A percentile compares a stretch with the other conserved stretches of the same genome.
phyloP scores from a whole-genome alignment of 176 grass and related monocot genomes.

The Luzula sylvatica region DNA sequence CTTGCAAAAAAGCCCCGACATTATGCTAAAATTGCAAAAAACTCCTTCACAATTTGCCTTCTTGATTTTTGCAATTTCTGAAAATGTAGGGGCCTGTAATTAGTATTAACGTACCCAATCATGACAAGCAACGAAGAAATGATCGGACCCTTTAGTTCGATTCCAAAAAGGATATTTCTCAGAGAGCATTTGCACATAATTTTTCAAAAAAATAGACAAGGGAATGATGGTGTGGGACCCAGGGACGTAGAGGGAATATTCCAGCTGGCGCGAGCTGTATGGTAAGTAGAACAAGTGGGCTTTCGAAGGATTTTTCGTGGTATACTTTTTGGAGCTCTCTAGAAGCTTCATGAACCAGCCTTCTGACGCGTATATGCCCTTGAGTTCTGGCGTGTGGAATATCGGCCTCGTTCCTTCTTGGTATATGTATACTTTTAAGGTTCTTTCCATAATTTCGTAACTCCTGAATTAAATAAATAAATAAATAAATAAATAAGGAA shows the following conservation, averaged over 20 bases:
- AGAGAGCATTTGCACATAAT: conserved; percentile 66
- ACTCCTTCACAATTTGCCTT: too few species aligned
- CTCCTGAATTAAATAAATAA: too few species aligned
- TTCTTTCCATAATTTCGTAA: conserved; percentile 77
- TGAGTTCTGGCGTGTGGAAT: conserved; percentile 66
- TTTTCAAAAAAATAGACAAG: conserved; percentile 59
- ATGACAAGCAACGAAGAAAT: conserved; percentile 92
- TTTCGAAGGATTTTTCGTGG: conserved; percentile 48
- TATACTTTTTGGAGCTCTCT: conserved; percentile 55
- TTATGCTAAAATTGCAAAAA: too few species aligned
- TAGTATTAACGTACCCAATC: conserved; percentile 62
- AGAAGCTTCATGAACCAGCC: conserved; percentile 97
- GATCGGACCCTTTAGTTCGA: conserved; percentile 71
- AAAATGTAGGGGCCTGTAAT: not conserved
- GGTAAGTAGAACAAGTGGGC: conserved; percentile 80
- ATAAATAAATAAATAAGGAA: not conserved
- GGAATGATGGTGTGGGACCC: conserved; percentile 52
- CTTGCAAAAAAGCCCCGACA: too few species aligned
- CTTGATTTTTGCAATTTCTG: not conserved
- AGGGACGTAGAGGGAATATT: conserved; percentile 66
- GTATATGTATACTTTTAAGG: conserved; percentile 84
- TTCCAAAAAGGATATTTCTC: conserved; percentile 80
- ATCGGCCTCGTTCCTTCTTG: conserved; percentile 68
- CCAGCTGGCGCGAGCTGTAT: conserved; percentile 59
- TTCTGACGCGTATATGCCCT: conserved; percentile 87